phyloP scores from a whole-genome alignment of 352 stramenopile species.

The Globisporangium paddicum region DNA sequence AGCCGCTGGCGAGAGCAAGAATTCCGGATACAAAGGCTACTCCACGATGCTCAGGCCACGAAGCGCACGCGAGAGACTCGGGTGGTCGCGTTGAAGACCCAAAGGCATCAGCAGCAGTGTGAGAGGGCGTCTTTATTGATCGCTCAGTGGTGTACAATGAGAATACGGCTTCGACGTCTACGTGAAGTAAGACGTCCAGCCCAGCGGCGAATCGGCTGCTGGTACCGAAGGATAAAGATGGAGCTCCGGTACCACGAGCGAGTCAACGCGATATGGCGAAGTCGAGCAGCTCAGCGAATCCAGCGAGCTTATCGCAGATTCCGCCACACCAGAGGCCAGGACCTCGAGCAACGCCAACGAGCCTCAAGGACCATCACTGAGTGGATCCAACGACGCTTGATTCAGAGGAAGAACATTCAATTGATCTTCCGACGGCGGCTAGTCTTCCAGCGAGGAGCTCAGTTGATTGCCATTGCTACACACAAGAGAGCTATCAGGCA shows the following conservation, averaged over 20 bases:
- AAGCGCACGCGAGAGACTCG: background rate
- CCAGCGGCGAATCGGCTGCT: background rate
- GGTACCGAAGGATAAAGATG: background rate
- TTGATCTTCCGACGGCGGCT: background rate
- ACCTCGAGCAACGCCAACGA: background rate
- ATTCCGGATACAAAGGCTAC: constrained; percentile 4
- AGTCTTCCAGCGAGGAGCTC: background rate
- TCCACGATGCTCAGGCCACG: background rate
- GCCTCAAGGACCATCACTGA: background rate
- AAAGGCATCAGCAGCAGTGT: background rate
- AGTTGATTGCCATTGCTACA: background rate
- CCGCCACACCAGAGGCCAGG: background rate
- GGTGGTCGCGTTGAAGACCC: background rate
- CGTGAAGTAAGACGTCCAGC: background rate
- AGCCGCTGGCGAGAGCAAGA: constrained; percentile 9
- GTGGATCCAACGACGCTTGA: background rate
- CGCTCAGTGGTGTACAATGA: background rate
- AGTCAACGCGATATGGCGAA: background rate
- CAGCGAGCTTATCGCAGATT: background rate
- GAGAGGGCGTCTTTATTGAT: background rate
- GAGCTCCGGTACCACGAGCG: background rate
- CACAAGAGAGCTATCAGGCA: background rate
- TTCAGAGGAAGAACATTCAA: background rate
- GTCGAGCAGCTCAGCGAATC: background rate
- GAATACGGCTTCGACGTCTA: background rate